These are phyloP conservation scores for Hypomontagnella monticulosa DNA, from an alignment of 495 filamentous ascomycete species.

Conservation along the genomic window DNA sequence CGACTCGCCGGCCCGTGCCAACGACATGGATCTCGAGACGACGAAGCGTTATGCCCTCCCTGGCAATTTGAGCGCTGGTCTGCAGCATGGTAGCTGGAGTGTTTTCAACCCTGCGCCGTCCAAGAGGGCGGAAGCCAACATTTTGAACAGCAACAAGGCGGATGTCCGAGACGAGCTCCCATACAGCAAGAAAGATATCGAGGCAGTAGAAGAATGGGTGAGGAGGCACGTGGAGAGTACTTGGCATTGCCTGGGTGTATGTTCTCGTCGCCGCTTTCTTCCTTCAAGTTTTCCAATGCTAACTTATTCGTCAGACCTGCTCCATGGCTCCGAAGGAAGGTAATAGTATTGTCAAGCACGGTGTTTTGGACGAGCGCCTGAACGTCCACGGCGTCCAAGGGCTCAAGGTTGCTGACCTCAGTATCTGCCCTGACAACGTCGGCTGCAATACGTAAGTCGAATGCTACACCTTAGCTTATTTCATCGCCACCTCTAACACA, in stretches of 20 bases:
- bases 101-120: constrained; percentile 51
- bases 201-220: constrained; percentile 80
- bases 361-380: constrained; percentile 80
- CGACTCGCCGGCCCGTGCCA: constrained; percentile 72
- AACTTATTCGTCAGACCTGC: constrained; percentile 66
- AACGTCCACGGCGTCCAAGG: constrained; percentile 84
- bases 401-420: constrained; percentile 83
- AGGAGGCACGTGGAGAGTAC: constrained; percentile 81
- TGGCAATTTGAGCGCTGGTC: constrained; percentile 76
- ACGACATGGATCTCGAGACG: constrained; percentile 77
- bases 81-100: constrained; percentile 65
- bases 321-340: constrained; percentile 83
- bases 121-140: constrained; percentile 56
- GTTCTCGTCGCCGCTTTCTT: constrained; percentile 27
- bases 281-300: not conserved
- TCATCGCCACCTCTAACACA: not conserved
- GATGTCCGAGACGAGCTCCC: constrained; percentile 68
- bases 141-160: constrained; percentile 62
- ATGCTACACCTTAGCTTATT: not conserved
- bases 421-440: constrained; percentile 84
- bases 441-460: constrained; percentile 76
- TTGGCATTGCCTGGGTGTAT: constrained; percentile 72
- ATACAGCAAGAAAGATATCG: constrained; percentile 73
- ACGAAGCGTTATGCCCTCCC: constrained; percentile 79
- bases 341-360: constrained; percentile 82